Base-by-base conservation (phyloP, 345 rosid species). In the Aquilaria yunnanensis region DNA sequence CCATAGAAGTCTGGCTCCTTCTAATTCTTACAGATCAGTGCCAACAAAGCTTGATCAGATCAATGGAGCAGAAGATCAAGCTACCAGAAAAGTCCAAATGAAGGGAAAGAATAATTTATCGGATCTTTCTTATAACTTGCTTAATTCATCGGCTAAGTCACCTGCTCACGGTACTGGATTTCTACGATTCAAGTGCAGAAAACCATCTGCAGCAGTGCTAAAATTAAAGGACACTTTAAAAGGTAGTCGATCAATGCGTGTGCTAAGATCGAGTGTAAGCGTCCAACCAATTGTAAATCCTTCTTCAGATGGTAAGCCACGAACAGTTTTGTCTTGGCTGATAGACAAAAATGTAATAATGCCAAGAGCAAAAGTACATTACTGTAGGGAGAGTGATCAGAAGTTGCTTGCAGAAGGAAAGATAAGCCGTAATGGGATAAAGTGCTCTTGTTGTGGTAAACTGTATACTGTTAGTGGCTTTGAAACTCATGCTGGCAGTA, bases 281-380 rank as follows among this genome's bases (percentile, higher is more conserved):
- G 79, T 70, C 56, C 85, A 70, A 68, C 68, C 73, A 67, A 59
- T 67, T 45, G 71, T 55, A 31, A 65, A 65, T 69, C 74, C 80
- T 53, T 63, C 63, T 61, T 57, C 66, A 12, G 73, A 68, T 31
- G 74, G 73, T 57, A 77, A 66, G n/a, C 81, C 89, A 55, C 79
- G 73, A 50, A 89, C 78, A 33, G 60, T 85, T 56, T 65, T 92
- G 56, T 83, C 91, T 30, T 89, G 89, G 95, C 78, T 92, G 73
- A 82, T 92, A 33, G 86, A 87, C 51, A 85, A 84, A 56, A 69
- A 87, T 61, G 75, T 77, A 7, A 29, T 87, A 71, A 62, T 83
- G 71, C 85, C 88, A 30, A 83, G 85, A 79, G 85, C 72, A 48
- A 83, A 77, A 71, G 85, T 89, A 63, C 64, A 60, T 51, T 87